Conservation (phyloP, 495 filamentous ascomycete species). For the Aspergillus bridgeri region DNA sequence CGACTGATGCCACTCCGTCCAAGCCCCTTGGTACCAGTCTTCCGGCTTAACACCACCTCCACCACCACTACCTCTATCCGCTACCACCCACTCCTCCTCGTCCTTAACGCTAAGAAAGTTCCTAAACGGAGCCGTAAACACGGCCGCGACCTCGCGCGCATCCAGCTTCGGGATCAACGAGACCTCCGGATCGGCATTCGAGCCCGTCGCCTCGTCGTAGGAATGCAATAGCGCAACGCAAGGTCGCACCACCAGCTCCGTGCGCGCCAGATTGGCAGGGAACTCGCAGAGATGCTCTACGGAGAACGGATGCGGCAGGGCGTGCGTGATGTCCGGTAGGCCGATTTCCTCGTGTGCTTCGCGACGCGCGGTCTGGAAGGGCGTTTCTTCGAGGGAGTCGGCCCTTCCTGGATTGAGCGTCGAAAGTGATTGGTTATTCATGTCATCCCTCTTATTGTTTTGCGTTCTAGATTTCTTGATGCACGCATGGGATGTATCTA, state of each 20-base stretch:
- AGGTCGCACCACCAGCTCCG: conserved; percentile 76
- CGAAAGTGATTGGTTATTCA: too few species aligned
- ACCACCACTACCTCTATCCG: not conserved
- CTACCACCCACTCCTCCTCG: conserved; percentile 26
- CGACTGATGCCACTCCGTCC: conserved; percentile 61
- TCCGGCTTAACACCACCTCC: conserved; percentile 27
- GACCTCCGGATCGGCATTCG: conserved; percentile 56
- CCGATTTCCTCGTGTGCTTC: conserved; percentile 93
- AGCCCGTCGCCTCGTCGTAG: conserved; percentile 36
- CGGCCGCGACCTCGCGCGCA: conserved; percentile 83
- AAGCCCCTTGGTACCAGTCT: conserved; percentile 55
- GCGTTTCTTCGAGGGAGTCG: conserved; percentile 44
- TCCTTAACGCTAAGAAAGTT: conserved; percentile 60
- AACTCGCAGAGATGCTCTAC: conserved; percentile 84
- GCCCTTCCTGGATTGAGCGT: conserved; percentile 48
- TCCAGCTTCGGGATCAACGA: conserved; percentile 74
- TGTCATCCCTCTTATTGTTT: too few species aligned
- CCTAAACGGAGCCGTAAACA: conserved; percentile 79
- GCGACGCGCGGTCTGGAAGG: conserved; percentile 75
- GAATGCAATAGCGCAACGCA: conserved; percentile 80
- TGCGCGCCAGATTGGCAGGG: conserved; percentile 74
- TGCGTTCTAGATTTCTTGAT: too few species aligned
- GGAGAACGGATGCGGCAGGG: conserved; percentile 65
- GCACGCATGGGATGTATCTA: too few species aligned
- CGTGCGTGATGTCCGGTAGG: conserved; percentile 60